These are phyloP conservation scores for Penicillium sp. DNA, from an alignment of 2,329 filamentous ascomycete species.

Conservation along the genomic window DNA sequence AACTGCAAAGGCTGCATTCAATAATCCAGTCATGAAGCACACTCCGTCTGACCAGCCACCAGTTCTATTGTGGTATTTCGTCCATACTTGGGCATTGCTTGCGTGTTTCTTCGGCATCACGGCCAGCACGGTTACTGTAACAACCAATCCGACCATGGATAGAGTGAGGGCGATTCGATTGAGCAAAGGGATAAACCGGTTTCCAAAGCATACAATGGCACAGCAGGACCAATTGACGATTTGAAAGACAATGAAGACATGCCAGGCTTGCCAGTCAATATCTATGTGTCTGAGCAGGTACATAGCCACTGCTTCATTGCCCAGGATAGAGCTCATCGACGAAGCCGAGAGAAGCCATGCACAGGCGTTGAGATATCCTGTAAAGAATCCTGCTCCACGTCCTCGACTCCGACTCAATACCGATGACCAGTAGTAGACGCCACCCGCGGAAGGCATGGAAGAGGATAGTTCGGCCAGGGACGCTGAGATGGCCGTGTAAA, in stretches of 20 bases:
- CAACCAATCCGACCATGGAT: conserved; percentile 51
- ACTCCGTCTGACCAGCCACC: conserved; percentile 37
- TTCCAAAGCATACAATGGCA: conserved; percentile 55
- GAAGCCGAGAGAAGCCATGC: conserved; percentile 36
- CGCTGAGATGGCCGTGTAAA: conserved; percentile 58
- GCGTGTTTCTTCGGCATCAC: conserved; percentile 50
- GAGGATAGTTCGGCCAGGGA: conserved; percentile 60
- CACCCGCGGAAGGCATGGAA: conserved; percentile 57
- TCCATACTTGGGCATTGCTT: conserved; percentile 32
- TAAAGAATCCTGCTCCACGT: conserved; percentile 45
- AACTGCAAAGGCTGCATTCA: conserved; percentile 69
- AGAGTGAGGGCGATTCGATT: conserved; percentile 57
- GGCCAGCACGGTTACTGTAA: conserved; percentile 51
- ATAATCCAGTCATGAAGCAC: conserved; percentile 59
- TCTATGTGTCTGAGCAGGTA: conserved; percentile 30
- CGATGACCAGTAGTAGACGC: conserved; percentile 61
- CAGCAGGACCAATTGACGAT: conserved; percentile 55
- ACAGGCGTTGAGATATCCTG: conserved; percentile 39
- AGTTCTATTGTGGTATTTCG: conserved; percentile 31
- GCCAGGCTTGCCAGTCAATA: conserved; percentile 32
- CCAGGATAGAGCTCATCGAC: conserved; percentile 36
- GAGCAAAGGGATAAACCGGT: conserved; percentile 51
- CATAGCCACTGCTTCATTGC: conserved; percentile 37
- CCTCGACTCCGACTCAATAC: conserved; percentile 54
- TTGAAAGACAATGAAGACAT: conserved; percentile 42